Percentiles rank a stretch among this genome's conserved stretches.
These are phyloP conservation scores for Neurospora sp. DNA, from an alignment of 495 filamentous ascomycete genomes.

Conservation along the genomic window DNA sequence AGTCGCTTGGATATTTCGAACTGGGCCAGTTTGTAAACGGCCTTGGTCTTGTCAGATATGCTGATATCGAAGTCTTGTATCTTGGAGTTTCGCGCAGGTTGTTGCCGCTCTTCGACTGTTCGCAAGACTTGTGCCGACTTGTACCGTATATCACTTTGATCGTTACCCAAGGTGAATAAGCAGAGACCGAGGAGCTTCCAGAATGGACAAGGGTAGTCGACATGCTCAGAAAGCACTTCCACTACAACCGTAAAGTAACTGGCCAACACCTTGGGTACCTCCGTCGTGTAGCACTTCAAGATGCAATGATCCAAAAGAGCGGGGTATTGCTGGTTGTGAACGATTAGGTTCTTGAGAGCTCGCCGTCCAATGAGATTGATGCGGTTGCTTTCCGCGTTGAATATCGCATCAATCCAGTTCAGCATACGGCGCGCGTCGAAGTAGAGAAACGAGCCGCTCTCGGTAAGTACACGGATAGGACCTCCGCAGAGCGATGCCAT, in stretches of 20 bases:
- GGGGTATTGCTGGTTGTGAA: constrained; percentile 77
- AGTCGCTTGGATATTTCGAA: constrained; percentile 90
- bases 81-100: constrained; percentile 61
- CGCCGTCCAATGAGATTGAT: constrained; percentile 84
- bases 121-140: constrained; percentile 80
- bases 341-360: constrained; percentile 81
- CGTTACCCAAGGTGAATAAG: constrained; percentile 82
- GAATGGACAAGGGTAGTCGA: constrained; percentile 71
- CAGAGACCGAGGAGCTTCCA: constrained; percentile 84
- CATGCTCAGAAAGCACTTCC: constrained; percentile 69
- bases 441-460: constrained; percentile 68
- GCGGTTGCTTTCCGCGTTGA: constrained; percentile 77
- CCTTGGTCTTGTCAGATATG: constrained; percentile 95
- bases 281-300: constrained; percentile 71
- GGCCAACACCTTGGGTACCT: constrained; percentile 71
- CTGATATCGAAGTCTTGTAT: constrained; percentile 97
- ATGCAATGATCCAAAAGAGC: constrained; percentile 81
- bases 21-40: constrained; percentile 93
- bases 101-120: constrained; percentile 72
- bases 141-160: constrained; percentile 75
- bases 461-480: constrained; percentile 77
- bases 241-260: constrained; percentile 94
- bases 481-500: constrained; percentile 94
- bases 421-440: constrained; percentile 91
- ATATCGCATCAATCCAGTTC: constrained; percentile 89